A percentile compares a stretch with the other conserved stretches of the same genome.
phyloP scores from a whole-genome alignment of 306 rosid species.

The Begonia peltatifolia region DNA sequence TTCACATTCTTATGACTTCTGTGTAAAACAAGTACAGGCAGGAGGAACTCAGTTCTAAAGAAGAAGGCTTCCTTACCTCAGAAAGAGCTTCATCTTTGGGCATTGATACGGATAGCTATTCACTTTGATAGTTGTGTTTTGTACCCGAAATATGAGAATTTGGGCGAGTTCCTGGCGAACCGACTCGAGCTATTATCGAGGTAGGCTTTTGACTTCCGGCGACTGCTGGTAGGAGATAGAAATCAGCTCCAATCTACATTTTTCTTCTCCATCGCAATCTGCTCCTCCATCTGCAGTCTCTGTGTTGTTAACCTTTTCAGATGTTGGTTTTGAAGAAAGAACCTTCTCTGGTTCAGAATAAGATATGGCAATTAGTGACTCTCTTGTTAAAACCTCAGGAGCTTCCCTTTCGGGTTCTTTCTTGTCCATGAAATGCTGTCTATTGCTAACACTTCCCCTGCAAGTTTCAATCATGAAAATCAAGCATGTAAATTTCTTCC shows the following conservation, averaged over 20 bases:
- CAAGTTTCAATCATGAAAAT: constrained; percentile 8
- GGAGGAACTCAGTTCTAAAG: not conserved
- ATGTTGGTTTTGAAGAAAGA: constrained; percentile 8
- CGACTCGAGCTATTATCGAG: constrained; percentile 13
- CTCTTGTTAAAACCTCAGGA: constrained; percentile 37
- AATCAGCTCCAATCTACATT: constrained; percentile 34
- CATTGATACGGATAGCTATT: no score
- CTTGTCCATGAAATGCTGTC: constrained; percentile 33
- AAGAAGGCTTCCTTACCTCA: not conserved
- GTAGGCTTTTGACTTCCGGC: constrained; percentile 19
- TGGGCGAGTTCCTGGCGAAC: constrained; percentile 4
- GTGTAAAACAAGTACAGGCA: not conserved
- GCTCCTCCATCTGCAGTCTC: constrained; percentile 6
- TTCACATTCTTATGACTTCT: no score
- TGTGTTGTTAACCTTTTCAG: not conserved
- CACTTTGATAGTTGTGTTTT: no score
- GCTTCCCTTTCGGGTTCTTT: constrained; percentile 18
- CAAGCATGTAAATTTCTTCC: not conserved
- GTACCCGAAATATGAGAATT: no score
- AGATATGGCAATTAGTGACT: constrained; percentile 40
- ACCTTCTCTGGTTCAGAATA: constrained; percentile 25
- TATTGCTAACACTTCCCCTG: constrained; percentile 9
- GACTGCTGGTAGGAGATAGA: constrained; percentile 30
- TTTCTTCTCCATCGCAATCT: constrained; percentile 22
- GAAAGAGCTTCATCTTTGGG: not conserved